phyloP scores from a whole-genome alignment of 148 eudicot species.

The Chenopodium formosanum region DNA sequence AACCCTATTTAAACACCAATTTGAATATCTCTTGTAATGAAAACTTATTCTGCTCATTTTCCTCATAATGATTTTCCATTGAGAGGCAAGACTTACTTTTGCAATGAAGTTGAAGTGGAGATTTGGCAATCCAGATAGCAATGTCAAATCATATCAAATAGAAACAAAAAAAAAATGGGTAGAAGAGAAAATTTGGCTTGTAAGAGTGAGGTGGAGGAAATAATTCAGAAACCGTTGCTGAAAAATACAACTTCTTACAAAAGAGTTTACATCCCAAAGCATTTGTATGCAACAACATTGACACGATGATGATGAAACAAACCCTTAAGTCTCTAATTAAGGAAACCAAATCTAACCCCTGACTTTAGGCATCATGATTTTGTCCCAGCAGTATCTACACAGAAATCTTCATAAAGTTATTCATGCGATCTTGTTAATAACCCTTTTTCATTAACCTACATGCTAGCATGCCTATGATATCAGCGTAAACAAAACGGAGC shows the following conservation, averaged over 20 bases:
- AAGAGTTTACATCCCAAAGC: background rate
- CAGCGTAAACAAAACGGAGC: background rate
- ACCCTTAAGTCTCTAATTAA: slow-evolving; percentile 6
- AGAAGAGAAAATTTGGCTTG: background rate
- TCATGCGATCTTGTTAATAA: slow-evolving; percentile 1
- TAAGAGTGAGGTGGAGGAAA: background rate
- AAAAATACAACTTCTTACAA: slow-evolving; percentile 1
- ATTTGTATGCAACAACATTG: slow-evolving; percentile 20
- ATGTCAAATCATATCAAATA: background rate
- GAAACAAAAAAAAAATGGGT: background rate
- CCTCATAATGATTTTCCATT: background rate
- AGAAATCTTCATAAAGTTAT: slow-evolving; percentile 29
- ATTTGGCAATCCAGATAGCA: background rate
- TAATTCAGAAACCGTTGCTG: background rate
- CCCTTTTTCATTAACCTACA: slow-evolving; percentile 10
- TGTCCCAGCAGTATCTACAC: slow-evolving; percentile 15
- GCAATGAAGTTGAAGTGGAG: background rate
- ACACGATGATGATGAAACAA: slow-evolving; percentile 18
- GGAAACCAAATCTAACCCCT: slow-evolving; percentile 17
- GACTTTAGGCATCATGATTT: slow-evolving; percentile 25
- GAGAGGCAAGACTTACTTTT: background rate
- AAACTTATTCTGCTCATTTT: background rate
- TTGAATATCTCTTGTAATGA: background rate
- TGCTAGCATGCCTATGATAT: slow-evolving; percentile 8
- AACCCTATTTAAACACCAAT: background rate